Base-by-base conservation (phyloP, 139 green algal species). In the Micractinium sp. region DNA sequence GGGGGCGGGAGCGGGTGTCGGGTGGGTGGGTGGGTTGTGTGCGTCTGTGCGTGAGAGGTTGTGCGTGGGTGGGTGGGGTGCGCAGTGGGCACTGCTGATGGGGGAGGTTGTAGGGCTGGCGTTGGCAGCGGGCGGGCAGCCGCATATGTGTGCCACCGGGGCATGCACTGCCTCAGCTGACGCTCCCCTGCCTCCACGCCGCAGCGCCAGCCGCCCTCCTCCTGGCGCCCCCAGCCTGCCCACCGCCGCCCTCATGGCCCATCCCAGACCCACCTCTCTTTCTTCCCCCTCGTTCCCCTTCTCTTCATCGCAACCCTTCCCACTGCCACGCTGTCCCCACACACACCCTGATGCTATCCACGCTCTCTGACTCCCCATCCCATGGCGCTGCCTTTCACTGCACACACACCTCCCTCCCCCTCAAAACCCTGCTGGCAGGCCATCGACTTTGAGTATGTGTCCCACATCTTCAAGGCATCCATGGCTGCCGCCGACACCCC, bases 401-500 rank as follows among this genome's bases (percentile, higher is more conserved):
- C 33, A 35, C 56, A 56, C 3, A 25, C 56, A 2, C 7, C 66
- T 56, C 47, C 14, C 38, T 61, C 18, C 61, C 83, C 19, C 39
- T 7, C 33, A 4, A 36, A 33, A 36, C 23, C 77, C 31, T 85
- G 23, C n/a, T n/a, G n/a, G n/a, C 79, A 90, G 92, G 75, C 36
- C 5, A 60, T 96, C 16, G 94, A 96, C 67, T 93, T 94, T 36
- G 53, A 81, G 0, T 92, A 92, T 63, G 73, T 97, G 61, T 81
- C 77, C 7, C 86, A 88, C 63, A 92, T 93, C 25, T 95, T 95
- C 83, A 77, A 82, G 29, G 87, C 91, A 76, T 95, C 92, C 76
- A 87, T 93, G 71, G 90, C 84, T 41, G 85, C 89, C 20, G 82
- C 90, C 56, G 86, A 82, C 47, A 80, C 60, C 47, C 35, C 83